phyloP scores from a whole-genome alignment of 2,329 filamentous ascomycete species.

The Sporothrix mexicana region DNA sequence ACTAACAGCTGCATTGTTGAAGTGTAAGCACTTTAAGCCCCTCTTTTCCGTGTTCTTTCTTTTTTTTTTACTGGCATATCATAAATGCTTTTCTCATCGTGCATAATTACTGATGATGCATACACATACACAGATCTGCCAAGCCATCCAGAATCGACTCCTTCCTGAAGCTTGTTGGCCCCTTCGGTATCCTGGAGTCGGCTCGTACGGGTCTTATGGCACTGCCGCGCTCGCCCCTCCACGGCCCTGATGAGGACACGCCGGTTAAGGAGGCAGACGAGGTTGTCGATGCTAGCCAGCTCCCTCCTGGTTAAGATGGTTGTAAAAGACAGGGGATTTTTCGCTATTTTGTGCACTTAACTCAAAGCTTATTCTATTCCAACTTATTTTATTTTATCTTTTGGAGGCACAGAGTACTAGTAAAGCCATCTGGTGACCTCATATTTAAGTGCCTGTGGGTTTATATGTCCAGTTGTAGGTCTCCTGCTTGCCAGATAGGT shows the following conservation, averaged over 20 bases:
- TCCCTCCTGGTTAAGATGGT: constrained; percentile 78
- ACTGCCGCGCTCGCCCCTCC: constrained; percentile 87
- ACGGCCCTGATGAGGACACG: constrained; percentile 71
- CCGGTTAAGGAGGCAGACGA: constrained; percentile 87
- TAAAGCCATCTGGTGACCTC: not conserved
- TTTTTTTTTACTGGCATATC: not conserved
- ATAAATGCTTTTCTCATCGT: not conserved
- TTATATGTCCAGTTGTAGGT: too few relatives aligned
- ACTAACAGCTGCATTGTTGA: constrained; percentile 99
- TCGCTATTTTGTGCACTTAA: constrained; percentile 3
- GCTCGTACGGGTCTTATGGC: constrained; percentile 97
- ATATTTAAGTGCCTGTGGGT: not conserved
- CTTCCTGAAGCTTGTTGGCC: constrained; percentile 92
- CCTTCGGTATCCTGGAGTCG: constrained; percentile 96
- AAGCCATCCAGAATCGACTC: constrained; percentile 95
- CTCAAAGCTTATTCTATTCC: not conserved
- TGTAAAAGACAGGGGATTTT: not conserved
- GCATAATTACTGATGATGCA: not conserved
- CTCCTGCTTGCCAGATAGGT: not conserved
- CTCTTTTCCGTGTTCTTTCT: constrained; percentile 39
- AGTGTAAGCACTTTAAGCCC: constrained; percentile 64
- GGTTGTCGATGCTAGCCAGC: constrained; percentile 89
- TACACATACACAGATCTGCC: constrained; percentile 67
- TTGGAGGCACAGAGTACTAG: too few relatives aligned
- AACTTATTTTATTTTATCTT: too few relatives aligned